Evolutionary conservation across 352 stramenopile genomes (phyloP).

Genomic region (Phytophthora crassamura): DNA sequence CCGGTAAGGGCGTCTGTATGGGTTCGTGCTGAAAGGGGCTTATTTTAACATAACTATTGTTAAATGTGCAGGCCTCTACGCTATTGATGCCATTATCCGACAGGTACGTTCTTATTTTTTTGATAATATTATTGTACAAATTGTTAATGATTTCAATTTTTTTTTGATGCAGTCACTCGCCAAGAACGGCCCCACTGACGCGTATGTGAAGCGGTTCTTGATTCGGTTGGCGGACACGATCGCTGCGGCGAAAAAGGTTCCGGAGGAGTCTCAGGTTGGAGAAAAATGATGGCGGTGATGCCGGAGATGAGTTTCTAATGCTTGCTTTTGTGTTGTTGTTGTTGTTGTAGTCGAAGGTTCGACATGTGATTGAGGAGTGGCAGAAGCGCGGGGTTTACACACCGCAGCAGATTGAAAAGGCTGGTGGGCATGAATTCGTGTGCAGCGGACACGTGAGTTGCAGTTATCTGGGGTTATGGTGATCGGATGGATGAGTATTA

Average conservation of each 20-base stretch:
- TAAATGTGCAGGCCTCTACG: conserved; percentile 63
- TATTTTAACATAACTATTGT: not conserved
- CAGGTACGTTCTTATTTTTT: conserved; percentile 41
- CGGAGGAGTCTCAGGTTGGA: conserved; percentile 63
- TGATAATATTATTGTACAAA: conserved; percentile 5
- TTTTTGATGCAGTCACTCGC: conserved; percentile 52
- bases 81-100: conserved; percentile 85
- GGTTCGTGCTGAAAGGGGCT: conserved; percentile 8
- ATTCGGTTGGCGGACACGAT: conserved; percentile 81
- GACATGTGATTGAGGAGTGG: conserved; percentile 84
- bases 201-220: conserved; percentile 83
- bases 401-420: conserved; percentile 64
- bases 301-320: conserved; percentile 6
- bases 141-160: conserved; percentile 1
- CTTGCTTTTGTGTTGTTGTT: not conserved
- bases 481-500: not conserved
- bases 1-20: conserved; percentile 42
- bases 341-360: conserved; percentile 53
- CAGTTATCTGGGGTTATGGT: not conserved
- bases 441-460: conserved; percentile 24
- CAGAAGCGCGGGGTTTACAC: conserved; percentile 76
- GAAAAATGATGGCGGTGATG: not conserved
- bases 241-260: conserved; percentile 70
- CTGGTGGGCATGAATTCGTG: conserved; percentile 52
- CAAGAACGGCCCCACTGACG: conserved; percentile 71